Base-by-base conservation (phyloP, 306 rosid species). In the Styphnolobium japonicum region DNA sequence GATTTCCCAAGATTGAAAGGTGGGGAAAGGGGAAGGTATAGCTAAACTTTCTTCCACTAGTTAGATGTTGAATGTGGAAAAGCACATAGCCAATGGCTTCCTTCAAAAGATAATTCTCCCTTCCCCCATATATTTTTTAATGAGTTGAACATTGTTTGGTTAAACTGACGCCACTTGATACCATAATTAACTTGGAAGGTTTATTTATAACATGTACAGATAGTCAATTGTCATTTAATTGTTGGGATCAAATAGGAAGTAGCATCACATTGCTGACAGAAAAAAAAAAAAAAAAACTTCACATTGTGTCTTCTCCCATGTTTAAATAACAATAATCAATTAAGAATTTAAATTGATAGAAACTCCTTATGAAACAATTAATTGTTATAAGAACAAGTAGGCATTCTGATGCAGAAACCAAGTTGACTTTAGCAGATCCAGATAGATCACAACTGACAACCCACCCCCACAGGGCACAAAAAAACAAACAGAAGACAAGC, bases 341-440 rank as follows among this genome's bases (percentile, higher is more conserved):
- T 25, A 27, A 73, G 36, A 49, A 48, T 36, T 61, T 6, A 58
- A 79, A 37, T 3, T 8, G 61, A 77, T 57, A 33, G 79, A 42
- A 29, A 29, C 23, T 60, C 53, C 0, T 43, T 34, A 19, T n/a
- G 64, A 71, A 71, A 79, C 7, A 51, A 62, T 11, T 3, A 27
- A 49, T 31, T 48, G 12, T 63, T 52, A 25, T n/a, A 31, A 21
- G 42, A 21, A 77, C 42, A 83, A 71, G 83, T 45, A 43, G 76
- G 65, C 45, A 67, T 34, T 18, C 22, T 58, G 67, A 57, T n/a
- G 62, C 23, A 49, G 77, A 78, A 78, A 72, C 23, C 2, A 45
- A 73, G 83, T 73, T 69, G 77, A 65, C 83, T 78, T 78, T 66
- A 21, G 34, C 1, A 83, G 39, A 19, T 55, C 29, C 70, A 53